phyloP scores from a whole-genome alignment of 306 rosid species.

The Quercus variabilis region DNA sequence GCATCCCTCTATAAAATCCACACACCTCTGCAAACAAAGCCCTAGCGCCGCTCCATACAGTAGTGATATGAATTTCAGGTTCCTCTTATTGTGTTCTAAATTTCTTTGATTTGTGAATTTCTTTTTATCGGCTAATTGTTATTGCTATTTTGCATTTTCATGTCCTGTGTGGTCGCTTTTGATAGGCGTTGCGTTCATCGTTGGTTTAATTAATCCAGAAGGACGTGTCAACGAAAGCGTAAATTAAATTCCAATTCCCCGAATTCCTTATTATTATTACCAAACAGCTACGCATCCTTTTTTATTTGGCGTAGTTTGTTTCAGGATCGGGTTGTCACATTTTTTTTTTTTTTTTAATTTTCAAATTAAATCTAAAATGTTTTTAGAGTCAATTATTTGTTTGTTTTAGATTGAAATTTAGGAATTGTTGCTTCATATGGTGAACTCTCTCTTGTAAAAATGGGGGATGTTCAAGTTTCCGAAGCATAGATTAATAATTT shows the following conservation, averaged over 20 bases:
- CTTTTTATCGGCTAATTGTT: too few species aligned
- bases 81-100: neutral
- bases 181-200: conserved; percentile 91
- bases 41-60: neutral
- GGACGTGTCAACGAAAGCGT: conserved; percentile 94
- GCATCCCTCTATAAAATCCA: neutral
- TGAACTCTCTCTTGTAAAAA: conserved; percentile 41
- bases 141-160: too few species aligned
- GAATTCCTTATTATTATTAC: neutral
- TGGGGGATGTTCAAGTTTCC: conserved; percentile 81
- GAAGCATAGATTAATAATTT: conserved; percentile 54
- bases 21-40: neutral
- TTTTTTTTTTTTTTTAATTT: neutral
- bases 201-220: conserved; percentile 35
- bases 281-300: conserved; percentile 15
- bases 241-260: conserved; percentile 29
- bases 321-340: conserved; percentile 38
- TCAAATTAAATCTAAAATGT: too few species aligned
- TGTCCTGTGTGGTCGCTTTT: conserved; percentile 39
- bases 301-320: conserved; percentile 30
- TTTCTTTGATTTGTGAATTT: neutral
- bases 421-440: conserved; percentile 70
- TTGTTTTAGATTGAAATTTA: too few species aligned
- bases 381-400: neutral
- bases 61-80: too few species aligned